phyloP scores from a whole-genome alignment of 2,329 filamentous ascomycete genomes.

The Xenoacremonium recifei region DNA sequence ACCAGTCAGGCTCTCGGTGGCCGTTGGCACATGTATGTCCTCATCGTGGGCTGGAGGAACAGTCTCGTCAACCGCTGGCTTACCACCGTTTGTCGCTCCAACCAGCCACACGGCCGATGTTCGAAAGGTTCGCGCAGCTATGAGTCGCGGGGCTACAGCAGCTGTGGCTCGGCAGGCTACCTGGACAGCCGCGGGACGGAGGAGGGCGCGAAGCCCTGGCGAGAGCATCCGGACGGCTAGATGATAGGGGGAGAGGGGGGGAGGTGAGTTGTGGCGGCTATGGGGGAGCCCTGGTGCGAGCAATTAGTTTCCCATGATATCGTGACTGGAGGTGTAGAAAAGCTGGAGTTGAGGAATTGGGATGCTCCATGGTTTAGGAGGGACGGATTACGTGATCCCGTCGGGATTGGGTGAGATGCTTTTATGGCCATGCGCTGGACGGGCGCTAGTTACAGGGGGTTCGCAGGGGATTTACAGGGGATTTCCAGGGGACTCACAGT shows the following conservation, averaged over 20 bases:
- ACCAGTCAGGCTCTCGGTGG: slow-evolving; percentile 25
- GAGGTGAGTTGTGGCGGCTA: slow-evolving; percentile 8
- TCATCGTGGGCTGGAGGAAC: slow-evolving; percentile 24
- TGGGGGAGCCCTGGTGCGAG: slow-evolving; percentile 14
- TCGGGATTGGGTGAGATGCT: no score
- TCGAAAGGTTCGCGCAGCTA: slow-evolving; percentile 21
- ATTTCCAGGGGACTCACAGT: no score
- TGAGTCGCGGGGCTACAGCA: slow-evolving; percentile 22
- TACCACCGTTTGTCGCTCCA: slow-evolving; percentile 21
- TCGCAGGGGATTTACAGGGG: no score
- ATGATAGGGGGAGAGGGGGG: slow-evolving; percentile 10
- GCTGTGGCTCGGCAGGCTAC: no score
- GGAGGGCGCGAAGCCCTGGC: slow-evolving; percentile 28
- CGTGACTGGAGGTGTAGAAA: neutral
- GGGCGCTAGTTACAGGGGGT: no score
- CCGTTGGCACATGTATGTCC: slow-evolving; percentile 25
- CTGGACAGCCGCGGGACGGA: slow-evolving; percentile 24
- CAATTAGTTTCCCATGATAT: slow-evolving; percentile 13
- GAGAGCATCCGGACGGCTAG: slow-evolving; percentile 31
- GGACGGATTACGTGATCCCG: slow-evolving; percentile 1
- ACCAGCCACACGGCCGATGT: slow-evolving; percentile 17
- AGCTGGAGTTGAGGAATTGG: neutral
- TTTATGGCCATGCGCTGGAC: no score
- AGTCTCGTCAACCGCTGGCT: slow-evolving; percentile 24
- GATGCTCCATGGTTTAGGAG: neutral